These are phyloP conservation scores for Physcomitrium patens DNA, from an alignment of 225 moss, liverwort and hornwort species.

Conservation along the genomic window DNA sequence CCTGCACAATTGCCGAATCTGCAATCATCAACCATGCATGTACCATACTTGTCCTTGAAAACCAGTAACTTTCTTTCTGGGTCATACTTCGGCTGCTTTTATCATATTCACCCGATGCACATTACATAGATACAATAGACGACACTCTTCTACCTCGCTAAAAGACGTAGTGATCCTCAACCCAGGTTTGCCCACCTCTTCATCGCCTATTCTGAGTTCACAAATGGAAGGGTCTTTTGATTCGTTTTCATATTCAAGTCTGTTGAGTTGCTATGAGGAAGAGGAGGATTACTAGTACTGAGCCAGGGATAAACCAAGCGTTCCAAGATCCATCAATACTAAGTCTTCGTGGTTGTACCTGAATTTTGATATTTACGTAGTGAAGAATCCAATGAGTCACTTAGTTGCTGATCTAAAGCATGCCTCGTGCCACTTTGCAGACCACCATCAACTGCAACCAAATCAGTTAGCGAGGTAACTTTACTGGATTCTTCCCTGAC, in stretches of 20 bases:
- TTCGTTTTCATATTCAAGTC: background rate
- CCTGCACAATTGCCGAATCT: background rate
- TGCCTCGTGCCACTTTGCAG: conserved; percentile 29
- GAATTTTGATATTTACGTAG: background rate
- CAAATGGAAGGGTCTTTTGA: background rate
- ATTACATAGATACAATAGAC: background rate
- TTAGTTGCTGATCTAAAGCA: conserved; percentile 4
- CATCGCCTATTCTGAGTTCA: background rate
- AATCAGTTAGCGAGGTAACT: conserved; percentile 39
- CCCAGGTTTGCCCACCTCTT: background rate
- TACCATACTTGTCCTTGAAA: background rate
- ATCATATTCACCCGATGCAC: background rate
- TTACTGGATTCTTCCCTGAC: background rate
- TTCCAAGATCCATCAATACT: background rate
- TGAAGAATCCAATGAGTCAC: background rate
- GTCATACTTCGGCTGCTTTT: background rate
- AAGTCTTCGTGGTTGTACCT: background rate
- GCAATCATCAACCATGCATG: background rate
- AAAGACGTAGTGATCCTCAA: background rate
- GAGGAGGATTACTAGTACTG: background rate
- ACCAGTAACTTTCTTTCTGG: background rate
- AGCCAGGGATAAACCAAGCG: background rate
- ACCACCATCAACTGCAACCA: conserved; percentile 32
- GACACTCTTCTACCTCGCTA: background rate
- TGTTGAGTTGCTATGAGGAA: no score